These are phyloP conservation scores for Cordia subcordata DNA, from an alignment of 257 asterid genomes.

Conservation along the genomic window DNA sequence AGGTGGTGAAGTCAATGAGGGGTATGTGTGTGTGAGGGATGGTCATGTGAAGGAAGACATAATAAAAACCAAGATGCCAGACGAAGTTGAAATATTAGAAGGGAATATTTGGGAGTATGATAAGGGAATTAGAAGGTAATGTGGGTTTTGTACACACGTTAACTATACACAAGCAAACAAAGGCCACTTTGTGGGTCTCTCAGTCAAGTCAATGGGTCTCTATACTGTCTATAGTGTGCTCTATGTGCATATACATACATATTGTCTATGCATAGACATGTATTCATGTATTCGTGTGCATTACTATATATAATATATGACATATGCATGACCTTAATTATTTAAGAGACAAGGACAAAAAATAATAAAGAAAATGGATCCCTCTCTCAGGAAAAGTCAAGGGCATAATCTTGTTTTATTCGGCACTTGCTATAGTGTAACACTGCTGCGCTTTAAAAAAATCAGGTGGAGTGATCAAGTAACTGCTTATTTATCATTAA, in stretches of 20 bases:
- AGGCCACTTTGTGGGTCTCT: constrained; percentile 37
- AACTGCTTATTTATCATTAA: too few species aligned
- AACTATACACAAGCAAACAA: constrained; percentile 34
- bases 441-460: too few species aligned
- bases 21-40: too few species aligned
- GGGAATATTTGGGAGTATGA: constrained; percentile 81
- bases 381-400: too few species aligned
- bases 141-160: constrained; percentile 58
- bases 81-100: constrained; percentile 72
- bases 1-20: constrained; percentile 21
- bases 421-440: neutral
- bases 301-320: too few species aligned
- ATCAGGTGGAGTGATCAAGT: too few species aligned
- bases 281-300: too few species aligned
- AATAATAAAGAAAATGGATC: too few species aligned
- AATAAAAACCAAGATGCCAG: constrained; percentile 71
- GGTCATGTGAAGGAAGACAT: constrained; percentile 65
- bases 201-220: constrained; percentile 43
- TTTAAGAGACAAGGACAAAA: too few species aligned
- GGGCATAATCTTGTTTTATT: too few species aligned
- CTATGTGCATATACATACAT: neutral
- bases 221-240: constrained; percentile 34
- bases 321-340: too few species aligned
- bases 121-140: constrained; percentile 83
- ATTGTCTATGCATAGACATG: too few species aligned